These are phyloP conservation scores for Margaritispora aquatica DNA, from an alignment of 495 filamentous ascomycete species.

Conservation along the genomic window DNA sequence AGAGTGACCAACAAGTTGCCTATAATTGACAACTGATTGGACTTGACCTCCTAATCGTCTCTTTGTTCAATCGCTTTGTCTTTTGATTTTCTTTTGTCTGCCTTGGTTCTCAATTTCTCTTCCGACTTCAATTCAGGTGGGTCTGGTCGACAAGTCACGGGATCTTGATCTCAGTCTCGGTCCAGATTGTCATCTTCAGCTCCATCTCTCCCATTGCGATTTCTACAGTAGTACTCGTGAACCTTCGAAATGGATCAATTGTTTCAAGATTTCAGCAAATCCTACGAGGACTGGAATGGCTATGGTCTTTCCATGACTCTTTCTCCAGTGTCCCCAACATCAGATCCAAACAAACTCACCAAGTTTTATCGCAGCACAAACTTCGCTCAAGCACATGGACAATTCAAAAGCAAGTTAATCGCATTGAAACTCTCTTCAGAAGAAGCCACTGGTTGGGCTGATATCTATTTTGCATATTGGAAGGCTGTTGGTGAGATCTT, in stretches of 20 bases:
- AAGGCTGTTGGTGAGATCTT: slow-evolving; percentile 66
- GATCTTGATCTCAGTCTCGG: background rate
- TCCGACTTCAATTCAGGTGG: no score
- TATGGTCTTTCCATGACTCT: slow-evolving; percentile 63
- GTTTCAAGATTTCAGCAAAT: slow-evolving; percentile 54
- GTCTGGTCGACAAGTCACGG: slow-evolving; percentile 4
- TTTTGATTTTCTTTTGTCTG: background rate
- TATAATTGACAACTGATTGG: no score
- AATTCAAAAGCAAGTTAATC: slow-evolving; percentile 53
- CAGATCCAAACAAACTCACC: slow-evolving; percentile 50
- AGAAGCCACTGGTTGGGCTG: slow-evolving; percentile 70
- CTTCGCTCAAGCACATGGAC: slow-evolving; percentile 37
- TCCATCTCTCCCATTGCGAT: slow-evolving; percentile 1
- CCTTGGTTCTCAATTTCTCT: background rate
- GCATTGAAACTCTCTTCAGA: slow-evolving; percentile 46
- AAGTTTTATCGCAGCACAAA: slow-evolving; percentile 60
- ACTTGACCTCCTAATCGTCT: no score
- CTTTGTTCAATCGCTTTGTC: background rate
- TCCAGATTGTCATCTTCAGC: no score
- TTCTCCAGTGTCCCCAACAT: slow-evolving; percentile 52
- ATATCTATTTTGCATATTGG: slow-evolving; percentile 81
- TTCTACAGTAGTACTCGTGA: slow-evolving; percentile 1
- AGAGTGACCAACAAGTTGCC: no score
- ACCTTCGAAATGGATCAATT: slow-evolving; percentile 51
- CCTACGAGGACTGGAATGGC: slow-evolving; percentile 50